Evolutionary conservation across 202 grass and related monocot species (phyloP).

Genomic region (Eragrostis tef): DNA sequence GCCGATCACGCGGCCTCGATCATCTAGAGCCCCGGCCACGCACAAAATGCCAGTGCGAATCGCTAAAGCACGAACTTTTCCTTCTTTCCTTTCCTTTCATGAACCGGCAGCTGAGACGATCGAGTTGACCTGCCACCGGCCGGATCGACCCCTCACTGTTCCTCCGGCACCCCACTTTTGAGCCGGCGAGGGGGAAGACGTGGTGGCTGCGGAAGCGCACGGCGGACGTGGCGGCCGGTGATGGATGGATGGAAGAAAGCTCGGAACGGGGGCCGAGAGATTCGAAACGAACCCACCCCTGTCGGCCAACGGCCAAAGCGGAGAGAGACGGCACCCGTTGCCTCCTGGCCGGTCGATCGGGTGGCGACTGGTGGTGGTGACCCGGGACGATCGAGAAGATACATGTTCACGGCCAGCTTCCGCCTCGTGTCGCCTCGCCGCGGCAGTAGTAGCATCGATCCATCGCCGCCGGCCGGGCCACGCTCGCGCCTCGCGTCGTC

Average conservation of each 20-base stretch:
- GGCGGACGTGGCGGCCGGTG: background rate
- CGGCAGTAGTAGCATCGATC: too few relatives aligned
- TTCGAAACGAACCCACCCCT: background rate
- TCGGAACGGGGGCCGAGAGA: background rate
- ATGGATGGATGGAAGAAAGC: background rate
- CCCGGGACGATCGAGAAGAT: background rate
- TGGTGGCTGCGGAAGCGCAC: background rate
- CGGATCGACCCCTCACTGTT: too few relatives aligned
- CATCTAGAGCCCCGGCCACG: too few relatives aligned
- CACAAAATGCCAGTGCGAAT: too few relatives aligned
- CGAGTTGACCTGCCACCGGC: background rate
- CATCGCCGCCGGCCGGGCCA: too few relatives aligned
- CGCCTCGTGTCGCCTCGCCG: background rate
- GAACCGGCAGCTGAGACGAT: background rate
- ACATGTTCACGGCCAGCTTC: background rate
- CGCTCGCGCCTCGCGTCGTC: background rate
- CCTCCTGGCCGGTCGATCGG: background rate
- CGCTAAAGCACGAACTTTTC: background rate
- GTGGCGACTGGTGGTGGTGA: too few relatives aligned
- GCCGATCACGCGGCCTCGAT: background rate
- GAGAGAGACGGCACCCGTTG: background rate
- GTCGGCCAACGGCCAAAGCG: constrained; percentile 20
- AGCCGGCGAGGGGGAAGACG: too few relatives aligned
- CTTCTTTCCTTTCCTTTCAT: background rate
- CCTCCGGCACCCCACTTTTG: too few relatives aligned